phyloP scores from a whole-genome alignment of 2,329 filamentous ascomycete species.

The Hypomyces perniciosus region DNA sequence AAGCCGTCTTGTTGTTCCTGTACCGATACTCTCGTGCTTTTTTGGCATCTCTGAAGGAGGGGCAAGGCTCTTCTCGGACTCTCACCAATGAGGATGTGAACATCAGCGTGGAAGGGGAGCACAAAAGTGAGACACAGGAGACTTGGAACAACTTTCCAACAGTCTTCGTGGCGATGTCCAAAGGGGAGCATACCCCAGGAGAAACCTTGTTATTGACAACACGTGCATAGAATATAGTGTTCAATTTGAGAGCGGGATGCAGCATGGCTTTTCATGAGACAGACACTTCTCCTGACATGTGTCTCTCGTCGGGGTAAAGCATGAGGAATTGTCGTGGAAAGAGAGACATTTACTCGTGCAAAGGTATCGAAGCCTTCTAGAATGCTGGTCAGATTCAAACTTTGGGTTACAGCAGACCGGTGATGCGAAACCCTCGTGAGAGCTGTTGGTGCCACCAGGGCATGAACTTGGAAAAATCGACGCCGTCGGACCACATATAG shows the following conservation, averaged over 20 bases:
- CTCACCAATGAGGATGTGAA: no score
- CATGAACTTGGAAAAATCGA: neutral
- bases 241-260: neutral
- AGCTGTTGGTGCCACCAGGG: constrained; percentile 8
- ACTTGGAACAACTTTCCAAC: no score
- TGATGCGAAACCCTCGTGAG: constrained; percentile 4
- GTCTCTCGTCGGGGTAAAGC: neutral
- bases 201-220: neutral
- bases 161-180: neutral
- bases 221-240: neutral
- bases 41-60: no score
- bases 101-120: neutral
- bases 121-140: constrained; percentile 5
- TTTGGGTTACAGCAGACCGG: neutral
- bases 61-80: no score
- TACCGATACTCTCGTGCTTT: no score
- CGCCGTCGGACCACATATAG: constrained; percentile 10
- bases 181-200: neutral
- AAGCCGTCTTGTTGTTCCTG: neutral
- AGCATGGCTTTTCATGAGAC: constrained; percentile 4
- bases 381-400: neutral
- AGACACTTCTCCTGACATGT: neutral
- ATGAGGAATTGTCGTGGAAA: neutral
- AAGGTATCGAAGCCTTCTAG: constrained; percentile 2
- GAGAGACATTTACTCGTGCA: neutral